phyloP scores from a whole-genome alignment of 2,329 filamentous ascomycete species.

The Annulohypoxylon truncatum region DNA sequence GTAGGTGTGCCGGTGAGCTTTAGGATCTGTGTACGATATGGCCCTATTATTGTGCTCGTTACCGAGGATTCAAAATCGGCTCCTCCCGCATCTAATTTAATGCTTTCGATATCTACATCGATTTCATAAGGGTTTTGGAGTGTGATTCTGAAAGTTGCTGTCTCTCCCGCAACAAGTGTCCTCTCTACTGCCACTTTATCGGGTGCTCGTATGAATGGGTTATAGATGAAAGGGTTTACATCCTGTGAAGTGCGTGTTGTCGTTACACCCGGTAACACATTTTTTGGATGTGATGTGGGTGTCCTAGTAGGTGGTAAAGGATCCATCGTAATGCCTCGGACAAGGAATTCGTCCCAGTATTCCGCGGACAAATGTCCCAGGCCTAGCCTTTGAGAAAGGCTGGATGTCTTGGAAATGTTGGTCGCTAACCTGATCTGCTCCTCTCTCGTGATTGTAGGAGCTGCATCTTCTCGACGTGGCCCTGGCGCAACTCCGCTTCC shows the following conservation, averaged over 20 bases:
- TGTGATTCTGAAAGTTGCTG: conserved; percentile 81
- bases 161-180: conserved; percentile 82
- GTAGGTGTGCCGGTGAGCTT: conserved; percentile 76
- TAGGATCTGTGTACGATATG: conserved; percentile 84
- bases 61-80: conserved; percentile 75
- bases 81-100: conserved; percentile 80
- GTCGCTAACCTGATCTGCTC: conserved; percentile 87
- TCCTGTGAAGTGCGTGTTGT: conserved; percentile 67
- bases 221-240: conserved; percentile 92
- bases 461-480: conserved; percentile 73
- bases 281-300: conserved; percentile 74
- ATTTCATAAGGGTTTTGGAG: conserved; percentile 96
- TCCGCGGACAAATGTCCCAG: conserved; percentile 77
- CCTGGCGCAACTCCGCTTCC: conserved; percentile 83
- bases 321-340: conserved; percentile 80
- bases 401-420: conserved; percentile 86
- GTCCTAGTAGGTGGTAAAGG: conserved; percentile 68
- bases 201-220: conserved; percentile 82
- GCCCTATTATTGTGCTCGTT: conserved; percentile 76
- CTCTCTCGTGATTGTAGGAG: conserved; percentile 78
- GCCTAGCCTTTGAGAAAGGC: conserved; percentile 80
- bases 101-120: conserved; percentile 86
- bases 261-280: conserved; percentile 62
- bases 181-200: conserved; percentile 71
- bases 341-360: conserved; percentile 97